A percentile compares a stretch with the other conserved stretches of the same genome.
Evolutionary conservation across 2,329 filamentous ascomycete genomes (phyloP).

Genomic region (Aspergillus persii): DNA sequence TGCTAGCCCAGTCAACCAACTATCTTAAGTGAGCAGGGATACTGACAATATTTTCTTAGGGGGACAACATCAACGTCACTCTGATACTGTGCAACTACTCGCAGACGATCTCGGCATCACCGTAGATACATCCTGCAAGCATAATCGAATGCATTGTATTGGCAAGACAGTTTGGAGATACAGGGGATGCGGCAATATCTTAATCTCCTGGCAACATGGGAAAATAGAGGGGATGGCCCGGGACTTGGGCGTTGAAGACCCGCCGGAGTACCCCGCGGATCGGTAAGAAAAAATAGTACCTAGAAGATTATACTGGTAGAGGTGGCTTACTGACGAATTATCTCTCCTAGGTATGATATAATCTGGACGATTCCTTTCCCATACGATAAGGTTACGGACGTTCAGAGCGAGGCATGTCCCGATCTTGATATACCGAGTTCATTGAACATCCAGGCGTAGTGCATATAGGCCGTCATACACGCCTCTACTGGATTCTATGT

Average conservation of each 20-base stretch:
- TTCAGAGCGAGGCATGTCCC: conserved; percentile 26
- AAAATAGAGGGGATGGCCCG: conserved; percentile 23
- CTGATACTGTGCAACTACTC: conserved; percentile 27
- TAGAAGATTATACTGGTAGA: no score
- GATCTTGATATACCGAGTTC: conserved; percentile 18
- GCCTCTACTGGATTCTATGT: no score
- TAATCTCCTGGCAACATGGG: conserved; percentile 30
- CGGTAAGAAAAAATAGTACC: no score
- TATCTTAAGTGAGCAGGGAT: background rate
- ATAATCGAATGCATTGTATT: conserved; percentile 23
- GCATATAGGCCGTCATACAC: no score
- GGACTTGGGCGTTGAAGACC: conserved; percentile 19
- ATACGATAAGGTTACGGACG: conserved; percentile 25
- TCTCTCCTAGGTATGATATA: conserved; percentile 24
- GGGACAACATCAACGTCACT: conserved; percentile 17
- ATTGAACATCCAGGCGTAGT: conserved; percentile 20
- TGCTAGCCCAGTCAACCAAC: background rate
- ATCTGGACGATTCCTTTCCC: conserved; percentile 31
- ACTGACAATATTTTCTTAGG: conserved; percentile 2
- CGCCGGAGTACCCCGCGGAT: conserved; percentile 16
- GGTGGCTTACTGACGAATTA: background rate
- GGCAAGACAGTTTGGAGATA: conserved; percentile 18
- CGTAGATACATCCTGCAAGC: conserved; percentile 27
- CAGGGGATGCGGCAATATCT: conserved; percentile 26
- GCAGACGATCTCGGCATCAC: conserved; percentile 25